A percentile compares a stretch with the other conserved stretches of the same genome.
Conservation (phyloP, 768 basidiomycete species). For the Lactarius sp. region DNA sequence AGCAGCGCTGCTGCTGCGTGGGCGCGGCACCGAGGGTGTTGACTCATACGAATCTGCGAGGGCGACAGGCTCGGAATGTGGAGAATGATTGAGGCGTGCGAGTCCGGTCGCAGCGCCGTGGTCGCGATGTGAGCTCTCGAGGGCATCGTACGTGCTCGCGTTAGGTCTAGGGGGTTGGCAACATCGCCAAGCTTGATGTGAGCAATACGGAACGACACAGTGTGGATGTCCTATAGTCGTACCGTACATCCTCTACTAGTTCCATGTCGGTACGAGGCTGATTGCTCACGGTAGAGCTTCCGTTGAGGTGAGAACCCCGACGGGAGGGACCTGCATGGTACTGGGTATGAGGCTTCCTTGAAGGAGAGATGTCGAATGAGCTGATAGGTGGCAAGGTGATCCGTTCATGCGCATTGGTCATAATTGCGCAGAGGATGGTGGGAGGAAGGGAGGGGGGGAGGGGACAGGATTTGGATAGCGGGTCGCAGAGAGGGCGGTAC, state of each 20-base stretch:
- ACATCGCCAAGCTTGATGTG: background rate
- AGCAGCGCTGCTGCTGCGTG: slow-evolving; percentile 18
- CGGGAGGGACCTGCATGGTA: slow-evolving; percentile 8
- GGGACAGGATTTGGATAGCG: slow-evolving; percentile 1
- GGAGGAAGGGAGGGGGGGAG: background rate
- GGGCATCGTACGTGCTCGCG: slow-evolving; percentile 1
- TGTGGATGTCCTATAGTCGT: background rate
- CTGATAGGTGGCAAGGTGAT: slow-evolving; percentile 21
- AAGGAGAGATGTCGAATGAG: slow-evolving; percentile 18
- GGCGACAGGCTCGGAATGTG: slow-evolving; percentile 13
- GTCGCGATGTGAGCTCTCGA: background rate
- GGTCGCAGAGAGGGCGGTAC: slow-evolving; percentile 8
- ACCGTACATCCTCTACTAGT: slow-evolving; percentile 2
- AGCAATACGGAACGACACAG: background rate
- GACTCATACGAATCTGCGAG: slow-evolving; percentile 5
- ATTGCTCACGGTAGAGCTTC: slow-evolving; percentile 5
- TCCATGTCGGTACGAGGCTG: background rate
- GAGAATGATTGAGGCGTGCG: slow-evolving; percentile 9
- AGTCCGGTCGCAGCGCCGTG: background rate
- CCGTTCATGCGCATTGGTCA: slow-evolving; percentile 23
- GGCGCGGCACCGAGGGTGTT: slow-evolving; percentile 2
- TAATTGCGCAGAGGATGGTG: slow-evolving; percentile 5
- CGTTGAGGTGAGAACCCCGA: slow-evolving; percentile 1
- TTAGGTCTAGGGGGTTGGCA: background rate
- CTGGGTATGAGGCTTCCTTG: background rate